These are phyloP conservation scores for Dacryopinax spathularia DNA, from an alignment of 768 basidiomycete species.

Conservation along the genomic window DNA sequence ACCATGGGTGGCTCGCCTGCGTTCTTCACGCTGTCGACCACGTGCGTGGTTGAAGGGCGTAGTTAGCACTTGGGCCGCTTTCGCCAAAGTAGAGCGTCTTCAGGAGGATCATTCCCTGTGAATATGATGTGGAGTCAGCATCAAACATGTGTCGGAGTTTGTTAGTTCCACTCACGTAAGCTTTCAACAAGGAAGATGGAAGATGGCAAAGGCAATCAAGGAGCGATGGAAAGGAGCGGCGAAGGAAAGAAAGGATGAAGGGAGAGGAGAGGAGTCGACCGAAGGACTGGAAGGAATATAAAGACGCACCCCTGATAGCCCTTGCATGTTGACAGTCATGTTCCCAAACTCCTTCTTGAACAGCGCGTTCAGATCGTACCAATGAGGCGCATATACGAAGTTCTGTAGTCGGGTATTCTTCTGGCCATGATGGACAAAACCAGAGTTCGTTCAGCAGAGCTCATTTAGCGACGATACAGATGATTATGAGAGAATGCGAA, in stretches of 20 bases:
- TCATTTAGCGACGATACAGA: too few species aligned
- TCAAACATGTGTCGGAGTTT: too few species aligned
- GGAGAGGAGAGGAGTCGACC: neutral
- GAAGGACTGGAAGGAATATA: neutral
- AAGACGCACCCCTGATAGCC: slow-evolving; percentile 56
- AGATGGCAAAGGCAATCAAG: too few species aligned
- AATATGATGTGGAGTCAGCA: too few species aligned
- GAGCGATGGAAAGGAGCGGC: slow-evolving; percentile 8
- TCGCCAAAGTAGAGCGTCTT: slow-evolving; percentile 82
- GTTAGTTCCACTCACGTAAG: too few species aligned
- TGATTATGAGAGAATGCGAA: too few species aligned
- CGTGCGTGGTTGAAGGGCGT: slow-evolving; percentile 57
- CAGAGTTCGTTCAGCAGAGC: too few species aligned
- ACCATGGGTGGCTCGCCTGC: slow-evolving; percentile 68
- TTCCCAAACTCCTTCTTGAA: slow-evolving; percentile 74
- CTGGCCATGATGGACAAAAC: slow-evolving; percentile 77
- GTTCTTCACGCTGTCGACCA: slow-evolving; percentile 56
- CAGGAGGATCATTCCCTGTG: slow-evolving; percentile 70
- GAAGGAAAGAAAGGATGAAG: neutral
- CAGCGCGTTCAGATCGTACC: slow-evolving; percentile 83
- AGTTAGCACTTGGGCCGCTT: slow-evolving; percentile 66
- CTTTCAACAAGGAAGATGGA: too few species aligned
- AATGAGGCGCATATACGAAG: slow-evolving; percentile 62
- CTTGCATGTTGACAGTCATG: slow-evolving; percentile 88
- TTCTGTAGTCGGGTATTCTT: slow-evolving; percentile 44